Percentiles rank a stretch among this genome's conserved stretches.
Evolutionary conservation across 805 yeast species (phyloP).

Genomic region (Cyberlindnera mississippiensis): DNA sequence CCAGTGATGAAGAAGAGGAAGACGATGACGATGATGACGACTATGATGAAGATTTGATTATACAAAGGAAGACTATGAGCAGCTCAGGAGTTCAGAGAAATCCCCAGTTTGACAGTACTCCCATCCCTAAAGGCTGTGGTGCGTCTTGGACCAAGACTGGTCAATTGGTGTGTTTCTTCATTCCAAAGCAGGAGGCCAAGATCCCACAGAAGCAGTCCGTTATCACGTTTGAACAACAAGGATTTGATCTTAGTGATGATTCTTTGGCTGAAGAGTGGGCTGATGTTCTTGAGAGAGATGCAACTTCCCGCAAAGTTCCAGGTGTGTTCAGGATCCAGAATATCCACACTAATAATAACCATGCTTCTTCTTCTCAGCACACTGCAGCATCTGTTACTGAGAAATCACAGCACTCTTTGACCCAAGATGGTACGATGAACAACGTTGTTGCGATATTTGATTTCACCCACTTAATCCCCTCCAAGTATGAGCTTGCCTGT

Average conservation of each 20-base stretch:
- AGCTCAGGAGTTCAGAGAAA: slow-evolving; percentile 4
- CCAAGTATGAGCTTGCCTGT: slow-evolving; percentile 63
- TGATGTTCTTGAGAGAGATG: slow-evolving; percentile 55
- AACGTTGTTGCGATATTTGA: slow-evolving; percentile 64
- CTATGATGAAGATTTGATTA: slow-evolving; percentile 26
- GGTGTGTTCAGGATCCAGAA: slow-evolving; percentile 32
- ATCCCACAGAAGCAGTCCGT: slow-evolving; percentile 33
- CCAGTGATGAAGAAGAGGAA: slow-evolving; percentile 26
- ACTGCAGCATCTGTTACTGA: slow-evolving; percentile 20
- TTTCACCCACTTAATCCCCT: slow-evolving; percentile 67
- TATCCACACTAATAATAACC: neutral
- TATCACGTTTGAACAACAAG: slow-evolving; percentile 52
- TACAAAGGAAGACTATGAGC: slow-evolving; percentile 18
- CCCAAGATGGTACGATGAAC: slow-evolving; percentile 10
- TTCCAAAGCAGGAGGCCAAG: slow-evolving; percentile 44
- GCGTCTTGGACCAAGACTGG: slow-evolving; percentile 85
- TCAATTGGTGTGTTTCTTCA: slow-evolving; percentile 75
- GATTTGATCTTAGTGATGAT: slow-evolving; percentile 47
- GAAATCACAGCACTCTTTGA: slow-evolving; percentile 12
- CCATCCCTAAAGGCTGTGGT: slow-evolving; percentile 91
- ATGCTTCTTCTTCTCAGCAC: slow-evolving; percentile 5
- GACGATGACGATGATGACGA: slow-evolving; percentile 35
- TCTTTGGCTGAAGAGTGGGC: slow-evolving; percentile 69
- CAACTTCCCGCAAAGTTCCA: slow-evolving; percentile 47
- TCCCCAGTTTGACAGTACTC: slow-evolving; percentile 64